These are phyloP conservation scores for Eucalyptus erythrocorys DNA, from an alignment of 345 rosid species.

Conservation along the genomic window DNA sequence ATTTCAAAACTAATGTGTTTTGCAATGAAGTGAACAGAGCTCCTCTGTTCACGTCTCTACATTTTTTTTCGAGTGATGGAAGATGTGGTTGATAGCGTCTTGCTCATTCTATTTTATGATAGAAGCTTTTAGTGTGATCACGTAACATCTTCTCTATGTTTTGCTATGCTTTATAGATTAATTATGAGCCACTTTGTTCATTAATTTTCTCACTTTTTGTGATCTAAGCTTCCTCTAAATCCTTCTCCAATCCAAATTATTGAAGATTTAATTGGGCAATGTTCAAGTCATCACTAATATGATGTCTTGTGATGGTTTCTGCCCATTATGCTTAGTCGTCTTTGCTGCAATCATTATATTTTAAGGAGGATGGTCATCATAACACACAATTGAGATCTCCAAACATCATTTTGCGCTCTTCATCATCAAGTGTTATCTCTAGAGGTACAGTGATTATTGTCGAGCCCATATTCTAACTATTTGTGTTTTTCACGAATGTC, in stretches of 20 bases:
- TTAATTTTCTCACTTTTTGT: not conserved
- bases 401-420: not conserved
- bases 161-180: not conserved
- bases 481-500: not conserved
- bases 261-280: not conserved
- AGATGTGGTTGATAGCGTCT: not conserved
- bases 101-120: not conserved
- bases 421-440: not conserved
- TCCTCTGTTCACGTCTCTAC: fast-evolving
- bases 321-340: not conserved
- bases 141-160: not conserved
- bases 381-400: not conserved
- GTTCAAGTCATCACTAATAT: not conserved
- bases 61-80: not conserved
- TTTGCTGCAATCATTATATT: not conserved
- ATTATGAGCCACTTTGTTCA: not conserved
- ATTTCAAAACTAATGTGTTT: too few relatives aligned
- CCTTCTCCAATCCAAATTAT: not conserved
- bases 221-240: not conserved
- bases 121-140: not conserved
- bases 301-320: not conserved
- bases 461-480: not conserved
- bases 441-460: not conserved
- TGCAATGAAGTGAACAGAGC: not conserved
- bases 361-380: not conserved